phyloP scores from a whole-genome alignment of 2,329 filamentous ascomycete genomes.

The Sphaerostilbella broomeana region DNA sequence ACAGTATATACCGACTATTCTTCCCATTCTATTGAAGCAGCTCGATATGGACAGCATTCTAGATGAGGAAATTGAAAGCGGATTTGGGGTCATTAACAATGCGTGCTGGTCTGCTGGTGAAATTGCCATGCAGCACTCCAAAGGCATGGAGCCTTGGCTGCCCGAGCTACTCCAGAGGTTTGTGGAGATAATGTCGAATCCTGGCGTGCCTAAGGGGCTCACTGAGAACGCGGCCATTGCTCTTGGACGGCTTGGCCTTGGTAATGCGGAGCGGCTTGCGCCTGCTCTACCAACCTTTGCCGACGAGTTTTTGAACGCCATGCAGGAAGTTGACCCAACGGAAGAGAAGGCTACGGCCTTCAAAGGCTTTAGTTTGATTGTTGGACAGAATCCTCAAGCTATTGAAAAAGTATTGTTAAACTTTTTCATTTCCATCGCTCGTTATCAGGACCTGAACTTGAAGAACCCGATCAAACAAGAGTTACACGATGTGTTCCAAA shows the following conservation, averaged over 20 bases:
- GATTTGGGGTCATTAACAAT: conserved; percentile 94
- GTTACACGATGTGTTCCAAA: conserved; percentile 66
- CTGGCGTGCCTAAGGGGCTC: conserved; percentile 77
- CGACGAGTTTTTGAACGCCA: conserved; percentile 70
- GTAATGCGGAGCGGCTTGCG: conserved; percentile 68
- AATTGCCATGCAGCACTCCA: conserved; percentile 73
- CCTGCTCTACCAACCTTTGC: conserved; percentile 76
- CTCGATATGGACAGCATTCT: conserved; percentile 72
- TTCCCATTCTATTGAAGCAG: conserved; percentile 80
- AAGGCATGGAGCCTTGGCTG: conserved; percentile 69
- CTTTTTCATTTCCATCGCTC: conserved; percentile 79
- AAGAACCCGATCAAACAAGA: conserved; percentile 57
- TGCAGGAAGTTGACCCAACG: conserved; percentile 78
- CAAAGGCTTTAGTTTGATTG: conserved; percentile 79
- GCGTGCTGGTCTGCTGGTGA: conserved; percentile 96
- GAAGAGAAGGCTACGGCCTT: conserved; percentile 94
- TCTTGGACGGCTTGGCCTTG: conserved; percentile 76
- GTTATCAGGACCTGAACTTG: conserved; percentile 60
- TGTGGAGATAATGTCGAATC: conserved; percentile 76
- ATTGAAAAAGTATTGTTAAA: conserved; percentile 80
- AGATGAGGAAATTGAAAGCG: conserved; percentile 75
- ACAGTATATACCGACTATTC: conserved; percentile 62
- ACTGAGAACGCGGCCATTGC: conserved; percentile 93
- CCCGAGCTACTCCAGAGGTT: conserved; percentile 71
- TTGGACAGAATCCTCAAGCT: conserved; percentile 79